Percentiles rank a stretch among this genome's conserved stretches.
Conservation (phyloP, 139 green algal genomes). For the Zygnema circumcarinatum region DNA sequence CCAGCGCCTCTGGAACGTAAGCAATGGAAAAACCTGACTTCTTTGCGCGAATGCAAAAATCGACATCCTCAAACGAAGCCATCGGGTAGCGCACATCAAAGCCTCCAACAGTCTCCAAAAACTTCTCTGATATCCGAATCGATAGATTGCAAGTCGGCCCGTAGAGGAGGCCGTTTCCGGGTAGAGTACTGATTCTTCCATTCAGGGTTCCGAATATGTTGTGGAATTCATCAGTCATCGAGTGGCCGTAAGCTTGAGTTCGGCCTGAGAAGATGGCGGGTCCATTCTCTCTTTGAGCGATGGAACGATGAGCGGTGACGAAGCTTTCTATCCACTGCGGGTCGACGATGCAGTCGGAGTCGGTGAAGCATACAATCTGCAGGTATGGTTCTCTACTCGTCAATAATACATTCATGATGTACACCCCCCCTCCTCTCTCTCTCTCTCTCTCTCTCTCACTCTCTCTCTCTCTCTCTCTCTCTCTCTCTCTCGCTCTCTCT, state of each 20-base stretch:
- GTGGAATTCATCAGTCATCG: not conserved
- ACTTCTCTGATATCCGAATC: not conserved
- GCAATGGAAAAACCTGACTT: not conserved
- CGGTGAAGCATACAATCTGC: not conserved
- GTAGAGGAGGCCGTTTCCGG: not conserved
- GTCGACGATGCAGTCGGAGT: not conserved
- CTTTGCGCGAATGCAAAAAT: not conserved
- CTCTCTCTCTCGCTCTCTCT: too few species aligned
- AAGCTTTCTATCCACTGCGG: not conserved
- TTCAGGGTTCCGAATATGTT: not conserved
- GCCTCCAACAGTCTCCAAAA: not conserved
- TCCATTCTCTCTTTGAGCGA: not conserved
- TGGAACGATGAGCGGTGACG: not conserved
- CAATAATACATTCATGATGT: too few species aligned
- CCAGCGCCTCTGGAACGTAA: not conserved
- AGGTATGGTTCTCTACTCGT: too few species aligned
- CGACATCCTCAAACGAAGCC: not conserved
- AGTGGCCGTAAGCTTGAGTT: not conserved
- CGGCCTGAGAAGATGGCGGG: not conserved
- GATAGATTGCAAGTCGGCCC: not conserved
- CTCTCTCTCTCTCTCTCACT: too few species aligned
- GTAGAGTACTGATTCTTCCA: not conserved
- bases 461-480: too few species aligned
- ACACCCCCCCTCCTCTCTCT: too few species aligned
- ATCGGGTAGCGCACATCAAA: not conserved